Conservation (phyloP, 306 rosid genomes). For the Arachis hypogaea region DNA sequence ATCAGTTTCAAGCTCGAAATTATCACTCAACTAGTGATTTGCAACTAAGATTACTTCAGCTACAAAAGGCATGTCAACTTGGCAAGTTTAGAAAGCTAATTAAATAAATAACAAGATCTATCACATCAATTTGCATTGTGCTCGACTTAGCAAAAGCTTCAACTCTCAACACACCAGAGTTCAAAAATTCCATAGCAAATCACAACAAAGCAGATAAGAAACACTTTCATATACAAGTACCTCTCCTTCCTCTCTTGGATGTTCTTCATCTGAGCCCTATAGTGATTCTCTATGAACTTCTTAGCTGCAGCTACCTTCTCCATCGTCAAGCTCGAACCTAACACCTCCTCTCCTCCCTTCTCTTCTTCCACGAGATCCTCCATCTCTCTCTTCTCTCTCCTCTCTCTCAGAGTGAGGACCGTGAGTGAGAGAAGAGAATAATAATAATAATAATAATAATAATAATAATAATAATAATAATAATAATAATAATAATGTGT, state of each 20-base stretch:
- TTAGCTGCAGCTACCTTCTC: constrained; percentile 99
- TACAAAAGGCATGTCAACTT: constrained; percentile 11
- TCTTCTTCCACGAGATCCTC: constrained; percentile 79
- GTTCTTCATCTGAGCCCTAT: constrained; percentile 97
- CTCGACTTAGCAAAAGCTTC: neutral
- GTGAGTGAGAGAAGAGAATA: constrained; percentile 37
- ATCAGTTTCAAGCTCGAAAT: constrained; percentile 30
- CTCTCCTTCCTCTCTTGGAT: constrained; percentile 93
- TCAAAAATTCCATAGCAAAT: constrained; percentile 31
- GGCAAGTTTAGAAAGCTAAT: constrained; percentile 33
- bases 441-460: constrained; percentile 42
- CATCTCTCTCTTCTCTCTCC: constrained; percentile 49
- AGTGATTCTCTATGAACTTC: constrained; percentile 95
- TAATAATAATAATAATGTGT: constrained; percentile 39
- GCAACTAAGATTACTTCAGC: constrained; percentile 30
- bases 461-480: constrained; percentile 38
- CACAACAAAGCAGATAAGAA: constrained; percentile 27
- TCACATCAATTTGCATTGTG: constrained; percentile 39
- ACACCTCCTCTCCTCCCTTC: constrained; percentile 63
- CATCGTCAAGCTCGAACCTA: constrained; percentile 92
- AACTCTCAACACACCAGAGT: constrained; percentile 27
- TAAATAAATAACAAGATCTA: constrained; percentile 48
- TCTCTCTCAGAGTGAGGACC: constrained; percentile 8
- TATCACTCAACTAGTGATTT: constrained; percentile 11
- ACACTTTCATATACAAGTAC: constrained; percentile 40